phyloP scores from a whole-genome alignment of 495 filamentous ascomycete genomes.

The Xylaria telfairii region DNA sequence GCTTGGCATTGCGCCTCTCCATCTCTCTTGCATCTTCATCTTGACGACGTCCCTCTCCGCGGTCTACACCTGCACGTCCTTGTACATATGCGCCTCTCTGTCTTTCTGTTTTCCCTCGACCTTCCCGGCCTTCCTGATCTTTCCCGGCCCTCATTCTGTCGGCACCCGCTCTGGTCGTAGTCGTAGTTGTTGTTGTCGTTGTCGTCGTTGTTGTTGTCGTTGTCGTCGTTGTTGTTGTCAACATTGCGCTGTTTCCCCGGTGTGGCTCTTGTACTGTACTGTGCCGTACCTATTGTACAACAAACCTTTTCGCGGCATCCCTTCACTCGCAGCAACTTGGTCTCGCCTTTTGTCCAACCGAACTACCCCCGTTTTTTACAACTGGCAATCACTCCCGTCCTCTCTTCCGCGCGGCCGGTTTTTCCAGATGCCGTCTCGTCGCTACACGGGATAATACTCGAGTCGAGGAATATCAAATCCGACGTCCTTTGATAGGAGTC shows the following conservation, averaged over 20 bases:
- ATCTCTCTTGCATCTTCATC: slow-evolving; percentile 11
- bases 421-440: neutral
- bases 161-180: neutral
- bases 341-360: slow-evolving; percentile 19
- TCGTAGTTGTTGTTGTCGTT: too few relatives aligned
- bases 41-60: neutral
- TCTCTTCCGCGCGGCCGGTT: neutral
- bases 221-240: too few relatives aligned
- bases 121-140: neutral
- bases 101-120: neutral
- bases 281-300: neutral
- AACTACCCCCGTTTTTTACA: neutral
- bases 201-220: too few relatives aligned
- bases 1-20: slow-evolving; percentile 19
- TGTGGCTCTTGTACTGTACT: neutral
- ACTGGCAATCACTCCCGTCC: neutral
- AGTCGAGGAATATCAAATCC: neutral
- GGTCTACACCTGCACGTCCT: neutral
- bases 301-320: neutral
- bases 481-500: slow-evolving; percentile 26
- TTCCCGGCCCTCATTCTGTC: neutral
- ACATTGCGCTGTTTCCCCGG: neutral
- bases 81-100: slow-evolving; percentile 3
- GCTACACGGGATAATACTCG: neutral
- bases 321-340: neutral